phyloP scores from a whole-genome alignment of 1,284 basidiomycete genomes.

The Tilletia setariae region DNA sequence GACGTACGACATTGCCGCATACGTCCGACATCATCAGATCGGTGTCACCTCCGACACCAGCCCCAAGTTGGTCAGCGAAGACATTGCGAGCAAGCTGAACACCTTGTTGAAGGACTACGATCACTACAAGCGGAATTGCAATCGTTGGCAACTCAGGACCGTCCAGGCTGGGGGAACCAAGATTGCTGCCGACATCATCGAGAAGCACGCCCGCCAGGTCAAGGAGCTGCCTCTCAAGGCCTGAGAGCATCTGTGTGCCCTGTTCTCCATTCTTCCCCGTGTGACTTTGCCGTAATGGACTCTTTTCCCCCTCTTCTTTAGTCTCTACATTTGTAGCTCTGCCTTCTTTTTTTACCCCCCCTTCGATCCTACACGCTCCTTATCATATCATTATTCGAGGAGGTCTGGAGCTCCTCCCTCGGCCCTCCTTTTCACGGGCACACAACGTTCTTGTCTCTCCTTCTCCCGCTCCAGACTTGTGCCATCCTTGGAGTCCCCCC shows the following conservation, averaged over 20 bases:
- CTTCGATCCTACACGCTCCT: no score
- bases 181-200: slow-evolving; percentile 34
- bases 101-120: slow-evolving; percentile 20
- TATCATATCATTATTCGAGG: no score
- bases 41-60: slow-evolving; percentile 20
- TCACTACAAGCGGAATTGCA: slow-evolving; percentile 28
- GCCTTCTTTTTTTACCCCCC: no score
- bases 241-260: background rate
- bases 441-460: no score
- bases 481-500: no score
- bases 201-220: slow-evolving; percentile 23
- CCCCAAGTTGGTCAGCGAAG: slow-evolving; percentile 9
- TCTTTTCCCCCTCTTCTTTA: no score
- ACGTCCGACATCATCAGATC: slow-evolving; percentile 30
- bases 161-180: slow-evolving; percentile 35
- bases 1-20: slow-evolving; percentile 36
- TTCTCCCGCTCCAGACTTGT: no score
- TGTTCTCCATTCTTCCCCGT: background rate
- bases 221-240: background rate
- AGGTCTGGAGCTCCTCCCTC: no score
- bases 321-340: no score
- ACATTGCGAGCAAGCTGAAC: slow-evolving; percentile 8
- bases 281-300: no score
- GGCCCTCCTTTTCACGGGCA: no score
- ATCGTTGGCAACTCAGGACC: slow-evolving; percentile 31